Evolutionary conservation across 106 monocot genomes (phyloP).

Genomic region (Triglochin maritima): DNA sequence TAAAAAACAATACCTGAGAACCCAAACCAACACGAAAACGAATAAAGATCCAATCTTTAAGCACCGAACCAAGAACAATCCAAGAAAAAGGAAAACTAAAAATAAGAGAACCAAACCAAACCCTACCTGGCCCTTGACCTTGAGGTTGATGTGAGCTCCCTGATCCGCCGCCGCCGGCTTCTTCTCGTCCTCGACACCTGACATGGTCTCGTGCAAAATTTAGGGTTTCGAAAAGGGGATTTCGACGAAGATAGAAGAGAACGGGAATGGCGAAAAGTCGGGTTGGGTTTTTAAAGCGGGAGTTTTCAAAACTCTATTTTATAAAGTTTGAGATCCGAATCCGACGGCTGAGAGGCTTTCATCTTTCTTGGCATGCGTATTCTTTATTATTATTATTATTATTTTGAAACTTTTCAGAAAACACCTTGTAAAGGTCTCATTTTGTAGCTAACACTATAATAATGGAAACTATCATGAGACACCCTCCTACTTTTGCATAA

Average conservation of each 20-base stretch:
- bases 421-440: too few species aligned
- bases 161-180: conserved; percentile 16
- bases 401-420: too few species aligned
- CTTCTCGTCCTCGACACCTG: conserved; percentile 14
- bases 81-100: background rate
- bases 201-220: background rate
- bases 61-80: background rate
- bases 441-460: too few species aligned
- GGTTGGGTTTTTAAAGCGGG: conserved; percentile 3
- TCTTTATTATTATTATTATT: too few species aligned
- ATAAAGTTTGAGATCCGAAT: too few species aligned
- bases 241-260: background rate
- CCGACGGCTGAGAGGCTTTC: too few species aligned
- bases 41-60: background rate
- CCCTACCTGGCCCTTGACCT: conserved; percentile 21
- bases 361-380: too few species aligned
- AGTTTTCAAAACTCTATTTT: background rate
- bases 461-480: too few species aligned
- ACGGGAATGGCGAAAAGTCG: background rate
- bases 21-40: background rate
- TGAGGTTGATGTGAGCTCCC: conserved; percentile 17
- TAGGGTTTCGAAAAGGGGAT: background rate
- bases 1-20: background rate
- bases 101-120: background rate
- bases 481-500: too few species aligned